Conservation (phyloP, 306 rosid genomes). For the Malus sylvestris region DNA sequence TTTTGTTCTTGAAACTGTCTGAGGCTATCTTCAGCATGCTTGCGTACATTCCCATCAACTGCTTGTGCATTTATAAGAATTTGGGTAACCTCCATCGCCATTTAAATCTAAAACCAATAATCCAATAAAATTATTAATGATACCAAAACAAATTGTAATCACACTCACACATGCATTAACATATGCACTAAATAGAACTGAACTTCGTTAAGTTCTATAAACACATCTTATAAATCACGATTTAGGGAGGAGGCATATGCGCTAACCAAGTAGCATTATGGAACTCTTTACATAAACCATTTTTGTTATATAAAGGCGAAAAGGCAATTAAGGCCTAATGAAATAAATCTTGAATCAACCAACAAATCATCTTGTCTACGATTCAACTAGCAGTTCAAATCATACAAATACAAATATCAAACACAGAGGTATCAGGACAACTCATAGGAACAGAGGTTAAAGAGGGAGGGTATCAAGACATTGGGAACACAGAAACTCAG, state of each 20-base stretch:
- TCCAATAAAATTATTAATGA: neutral
- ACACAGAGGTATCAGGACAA: neutral
- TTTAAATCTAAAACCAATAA: conserved; percentile 28
- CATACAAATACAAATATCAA: neutral
- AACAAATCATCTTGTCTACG: neutral
- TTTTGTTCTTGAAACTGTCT: conserved; percentile 89
- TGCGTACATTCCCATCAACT: conserved; percentile 63
- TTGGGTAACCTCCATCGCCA: conserved; percentile 92
- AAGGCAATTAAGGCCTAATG: neutral
- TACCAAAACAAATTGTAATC: neutral
- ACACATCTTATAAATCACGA: neutral
- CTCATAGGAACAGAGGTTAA: neutral
- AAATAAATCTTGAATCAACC: neutral
- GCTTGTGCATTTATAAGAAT: conserved; percentile 89
- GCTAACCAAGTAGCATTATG: neutral
- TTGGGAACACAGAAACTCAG: neutral
- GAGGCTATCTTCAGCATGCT: conserved; percentile 74
- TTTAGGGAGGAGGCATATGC: neutral
- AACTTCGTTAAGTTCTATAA: neutral
- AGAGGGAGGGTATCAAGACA: neutral
- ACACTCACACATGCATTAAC: neutral
- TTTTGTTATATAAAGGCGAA: neutral
- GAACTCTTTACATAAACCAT: neutral
- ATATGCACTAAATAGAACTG: neutral
- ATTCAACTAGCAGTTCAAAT: neutral